These are phyloP conservation scores for Pseudogymnoascus sp. DNA, from an alignment of 2,329 filamentous ascomycete species.

Conservation along the genomic window DNA sequence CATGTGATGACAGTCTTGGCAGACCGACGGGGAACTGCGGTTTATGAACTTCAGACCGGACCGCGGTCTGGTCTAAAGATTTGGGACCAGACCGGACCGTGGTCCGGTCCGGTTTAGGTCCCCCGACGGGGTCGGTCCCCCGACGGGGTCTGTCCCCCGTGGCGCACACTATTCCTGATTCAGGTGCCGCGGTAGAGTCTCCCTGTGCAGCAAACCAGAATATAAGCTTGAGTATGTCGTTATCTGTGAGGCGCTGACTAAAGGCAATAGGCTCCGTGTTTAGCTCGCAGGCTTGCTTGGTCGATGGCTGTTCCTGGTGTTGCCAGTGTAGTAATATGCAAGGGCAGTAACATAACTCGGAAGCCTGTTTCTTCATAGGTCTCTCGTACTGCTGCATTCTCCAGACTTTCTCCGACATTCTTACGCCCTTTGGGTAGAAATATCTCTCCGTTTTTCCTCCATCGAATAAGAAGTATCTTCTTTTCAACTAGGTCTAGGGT, in stretches of 20 bases:
- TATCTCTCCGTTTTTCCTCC: neutral
- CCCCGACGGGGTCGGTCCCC: too few relatives aligned
- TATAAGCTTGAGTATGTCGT: conserved; percentile 1
- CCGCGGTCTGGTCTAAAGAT: too few relatives aligned
- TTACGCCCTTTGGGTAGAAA: neutral
- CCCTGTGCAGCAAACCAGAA: neutral
- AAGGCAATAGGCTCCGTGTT: neutral
- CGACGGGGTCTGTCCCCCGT: too few relatives aligned
- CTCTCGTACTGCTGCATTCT: neutral
- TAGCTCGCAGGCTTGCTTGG: neutral
- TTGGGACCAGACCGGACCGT: too few relatives aligned
- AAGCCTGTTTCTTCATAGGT: neutral
- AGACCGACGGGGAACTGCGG: too few relatives aligned
- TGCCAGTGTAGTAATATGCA: neutral
- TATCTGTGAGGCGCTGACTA: neutral
- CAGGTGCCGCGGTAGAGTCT: neutral
- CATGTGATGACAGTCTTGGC: too few relatives aligned
- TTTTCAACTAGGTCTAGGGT: neutral
- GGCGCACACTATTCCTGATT: too few relatives aligned
- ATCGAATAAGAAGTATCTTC: neutral
- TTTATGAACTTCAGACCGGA: too few relatives aligned
- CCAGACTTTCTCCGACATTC: neutral
- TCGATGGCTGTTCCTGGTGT: neutral
- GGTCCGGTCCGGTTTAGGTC: too few relatives aligned
- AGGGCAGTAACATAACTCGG: neutral